Evolutionary conservation across 2,329 filamentous ascomycete genomes (phyloP).

Genomic region (Aureobasidium uvarum): DNA sequence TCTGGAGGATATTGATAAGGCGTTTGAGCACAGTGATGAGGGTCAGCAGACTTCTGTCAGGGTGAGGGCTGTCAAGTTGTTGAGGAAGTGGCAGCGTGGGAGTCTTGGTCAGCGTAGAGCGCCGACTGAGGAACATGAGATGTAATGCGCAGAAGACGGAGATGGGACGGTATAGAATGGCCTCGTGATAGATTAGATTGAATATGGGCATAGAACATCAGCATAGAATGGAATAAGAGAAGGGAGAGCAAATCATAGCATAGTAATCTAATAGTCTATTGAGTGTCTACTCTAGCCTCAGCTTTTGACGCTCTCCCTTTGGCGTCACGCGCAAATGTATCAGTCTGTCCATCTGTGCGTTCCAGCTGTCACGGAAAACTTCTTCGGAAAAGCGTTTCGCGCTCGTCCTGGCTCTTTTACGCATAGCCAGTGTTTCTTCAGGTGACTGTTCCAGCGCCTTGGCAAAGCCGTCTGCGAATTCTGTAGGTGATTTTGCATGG

Average conservation of each 20-base stretch:
- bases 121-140: neutral
- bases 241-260: neutral
- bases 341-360: conserved; percentile 69
- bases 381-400: conserved; percentile 84
- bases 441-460: conserved; percentile 67
- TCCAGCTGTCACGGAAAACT: conserved; percentile 78
- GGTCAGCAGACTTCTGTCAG: neutral
- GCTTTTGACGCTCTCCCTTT: conserved; percentile 7
- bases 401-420: conserved; percentile 71
- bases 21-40: conserved; percentile 17
- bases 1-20: conserved; percentile 27
- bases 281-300: neutral
- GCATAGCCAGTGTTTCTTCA: conserved; percentile 68
- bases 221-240: neutral
- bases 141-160: neutral
- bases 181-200: neutral
- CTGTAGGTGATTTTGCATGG: conserved; percentile 71
- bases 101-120: neutral
- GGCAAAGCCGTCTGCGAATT: conserved; percentile 79
- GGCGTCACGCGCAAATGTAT: conserved; percentile 43
- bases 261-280: conserved; percentile 2
- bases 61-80: neutral
- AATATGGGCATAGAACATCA: neutral
- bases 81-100: conserved; percentile 1
- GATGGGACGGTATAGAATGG: neutral